These are phyloP conservation scores for Leccinum obscurum DNA, from an alignment of 768 basidiomycete species.

Conservation along the genomic window DNA sequence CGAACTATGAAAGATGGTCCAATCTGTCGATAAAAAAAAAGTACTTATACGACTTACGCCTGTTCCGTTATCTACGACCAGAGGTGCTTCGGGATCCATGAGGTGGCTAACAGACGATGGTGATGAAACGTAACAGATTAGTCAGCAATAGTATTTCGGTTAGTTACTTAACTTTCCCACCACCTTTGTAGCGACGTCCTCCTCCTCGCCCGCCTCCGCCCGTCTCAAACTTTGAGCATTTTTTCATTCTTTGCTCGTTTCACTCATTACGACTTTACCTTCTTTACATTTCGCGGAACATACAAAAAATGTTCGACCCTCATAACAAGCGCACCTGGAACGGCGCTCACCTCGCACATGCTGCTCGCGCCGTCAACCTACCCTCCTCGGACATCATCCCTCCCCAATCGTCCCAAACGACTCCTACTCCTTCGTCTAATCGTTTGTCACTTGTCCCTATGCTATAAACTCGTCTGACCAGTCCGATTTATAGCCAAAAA, in stretches of 20 bases:
- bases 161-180: neutral
- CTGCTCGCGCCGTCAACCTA: slow-evolving; percentile 8
- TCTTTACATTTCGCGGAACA: neutral
- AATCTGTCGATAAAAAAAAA: neutral
- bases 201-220: neutral
- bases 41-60: slow-evolving; percentile 53
- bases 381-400: neutral
- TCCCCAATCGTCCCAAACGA: neutral
- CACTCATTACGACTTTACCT: slow-evolving; percentile 25
- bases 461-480: neutral
- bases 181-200: neutral
- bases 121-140: neutral
- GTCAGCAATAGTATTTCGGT: slow-evolving; percentile 5
- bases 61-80: slow-evolving; percentile 89
- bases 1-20: slow-evolving; percentile 58
- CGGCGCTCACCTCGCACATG: slow-evolving; percentile 9
- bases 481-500: slow-evolving; percentile 3
- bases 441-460: neutral
- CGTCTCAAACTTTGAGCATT: neutral
- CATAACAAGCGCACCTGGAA: slow-evolving; percentile 18
- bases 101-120: neutral
- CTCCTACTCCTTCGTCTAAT: neutral
- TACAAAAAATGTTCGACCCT: slow-evolving; percentile 14
- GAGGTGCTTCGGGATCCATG: slow-evolving; percentile 43
- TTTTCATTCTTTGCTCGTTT: slow-evolving; percentile 6